Percentiles rank a stretch among this genome's conserved stretches.
Conservation (phyloP, 306 rosid species). For the Cucurbita moschata region DNA sequence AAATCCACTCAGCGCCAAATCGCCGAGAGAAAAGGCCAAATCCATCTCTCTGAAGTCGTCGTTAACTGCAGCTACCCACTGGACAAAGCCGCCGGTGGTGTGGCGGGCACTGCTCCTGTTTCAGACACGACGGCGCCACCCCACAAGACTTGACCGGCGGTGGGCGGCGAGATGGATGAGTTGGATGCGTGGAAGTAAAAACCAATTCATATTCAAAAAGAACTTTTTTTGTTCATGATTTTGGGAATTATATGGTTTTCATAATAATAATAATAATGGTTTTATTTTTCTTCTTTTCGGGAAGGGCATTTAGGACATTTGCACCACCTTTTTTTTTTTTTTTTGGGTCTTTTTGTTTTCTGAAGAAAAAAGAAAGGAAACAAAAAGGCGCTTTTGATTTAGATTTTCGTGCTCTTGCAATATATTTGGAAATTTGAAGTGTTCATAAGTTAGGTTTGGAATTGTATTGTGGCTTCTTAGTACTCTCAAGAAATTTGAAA, state of each 20-base stretch:
- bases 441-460: background rate
- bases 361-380: background rate
- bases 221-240: background rate
- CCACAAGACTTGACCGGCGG: background rate
- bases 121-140: background rate
- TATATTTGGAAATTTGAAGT: background rate
- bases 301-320: background rate
- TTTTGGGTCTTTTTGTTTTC: background rate
- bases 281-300: background rate
- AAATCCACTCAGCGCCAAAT: constrained; percentile 46
- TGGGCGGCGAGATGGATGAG: background rate
- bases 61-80: background rate
- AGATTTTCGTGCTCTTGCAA: background rate
- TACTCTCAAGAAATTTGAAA: background rate
- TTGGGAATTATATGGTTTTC: background rate
- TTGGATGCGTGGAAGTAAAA: background rate
- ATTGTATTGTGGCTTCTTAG: background rate
- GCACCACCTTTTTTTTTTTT: background rate
- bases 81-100: background rate
- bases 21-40: constrained; percentile 30
- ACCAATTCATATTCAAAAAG: background rate
- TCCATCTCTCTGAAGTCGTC: constrained; percentile 24
- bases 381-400: background rate
- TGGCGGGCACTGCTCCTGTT: background rate
- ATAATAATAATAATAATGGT: background rate